Percentiles rank a stretch among this genome's conserved stretches.
Evolutionary conservation across 192 early-diverging fungal genomes (phyloP).

Genomic region (Jimgerdemannia lactiflua): DNA sequence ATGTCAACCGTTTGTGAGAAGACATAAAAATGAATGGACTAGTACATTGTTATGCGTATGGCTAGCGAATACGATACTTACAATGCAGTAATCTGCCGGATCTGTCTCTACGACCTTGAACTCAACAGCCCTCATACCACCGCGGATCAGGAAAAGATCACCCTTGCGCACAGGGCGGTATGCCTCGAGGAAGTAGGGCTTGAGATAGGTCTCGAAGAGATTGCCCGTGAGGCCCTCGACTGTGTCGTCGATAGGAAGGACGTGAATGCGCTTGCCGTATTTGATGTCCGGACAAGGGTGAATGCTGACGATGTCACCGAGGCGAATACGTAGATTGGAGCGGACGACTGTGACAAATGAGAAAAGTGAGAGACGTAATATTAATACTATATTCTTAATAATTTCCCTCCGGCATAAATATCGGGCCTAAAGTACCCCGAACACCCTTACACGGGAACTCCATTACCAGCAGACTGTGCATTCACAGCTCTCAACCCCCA

Average conservation of each 20-base stretch:
- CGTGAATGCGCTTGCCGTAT: slow-evolving; percentile 95
- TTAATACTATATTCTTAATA: background rate
- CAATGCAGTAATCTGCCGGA: slow-evolving; percentile 78
- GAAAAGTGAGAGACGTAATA: slow-evolving; percentile 1
- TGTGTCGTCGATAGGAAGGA: slow-evolving; percentile 97
- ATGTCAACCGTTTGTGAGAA: background rate
- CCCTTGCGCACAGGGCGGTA: slow-evolving; percentile 96
- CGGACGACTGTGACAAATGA: slow-evolving; percentile 70
- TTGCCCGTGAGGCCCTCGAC: slow-evolving; percentile 97
- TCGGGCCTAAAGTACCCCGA: background rate
- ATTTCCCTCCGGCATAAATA: background rate
- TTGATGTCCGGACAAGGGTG: slow-evolving; percentile 97
- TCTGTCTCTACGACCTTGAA: slow-evolving; percentile 98
- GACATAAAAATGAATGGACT: slow-evolving; percentile 5
- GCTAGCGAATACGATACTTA: slow-evolving; percentile 70
- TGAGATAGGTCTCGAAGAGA: slow-evolving; percentile 96
- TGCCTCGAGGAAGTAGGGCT: slow-evolving; percentile 98
- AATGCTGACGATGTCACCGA: slow-evolving; percentile 95
- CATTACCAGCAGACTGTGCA: too few relatives aligned
- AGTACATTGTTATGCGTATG: background rate
- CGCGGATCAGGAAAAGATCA: slow-evolving; percentile 91
- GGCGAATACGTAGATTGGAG: slow-evolving; percentile 90
- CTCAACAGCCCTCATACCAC: slow-evolving; percentile 96
- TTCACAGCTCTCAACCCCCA: background rate
- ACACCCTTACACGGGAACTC: background rate